Percentiles rank a stretch among this genome's conserved stretches.
Conservation (phyloP, 1,139 yeast species). For the Sugiyamaella xylanicola region DNA sequence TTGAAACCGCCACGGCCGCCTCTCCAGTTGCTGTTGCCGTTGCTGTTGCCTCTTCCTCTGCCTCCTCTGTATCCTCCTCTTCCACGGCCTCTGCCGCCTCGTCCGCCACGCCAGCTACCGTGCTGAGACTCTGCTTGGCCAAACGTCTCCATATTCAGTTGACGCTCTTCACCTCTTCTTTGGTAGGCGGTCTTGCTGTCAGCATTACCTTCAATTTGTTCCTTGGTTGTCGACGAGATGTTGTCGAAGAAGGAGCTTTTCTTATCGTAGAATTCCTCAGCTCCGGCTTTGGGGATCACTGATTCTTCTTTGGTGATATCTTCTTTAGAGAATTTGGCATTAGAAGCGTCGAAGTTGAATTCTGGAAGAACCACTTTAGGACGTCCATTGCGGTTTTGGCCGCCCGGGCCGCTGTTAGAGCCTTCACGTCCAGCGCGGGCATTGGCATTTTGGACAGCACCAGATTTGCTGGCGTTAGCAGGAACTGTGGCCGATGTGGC, state of each 20-base stretch:
- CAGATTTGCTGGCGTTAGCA: not conserved
- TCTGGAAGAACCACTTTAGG: conserved; percentile 45
- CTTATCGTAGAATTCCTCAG: conserved; percentile 57
- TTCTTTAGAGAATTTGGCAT: conserved; percentile 58
- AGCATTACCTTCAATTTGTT: conserved; percentile 40
- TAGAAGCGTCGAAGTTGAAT: conserved; percentile 68
- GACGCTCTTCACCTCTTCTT: conserved; percentile 66
- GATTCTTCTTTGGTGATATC: conserved; percentile 33
- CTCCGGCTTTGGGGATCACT: conserved; percentile 28
- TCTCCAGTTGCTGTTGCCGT: conserved; percentile 12
- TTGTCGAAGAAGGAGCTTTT: conserved; percentile 80
- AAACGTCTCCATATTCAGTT: conserved; percentile 65
- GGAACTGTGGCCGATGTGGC: too few relatives aligned
- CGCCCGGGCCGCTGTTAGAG: not conserved
- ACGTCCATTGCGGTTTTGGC: conserved; percentile 22
- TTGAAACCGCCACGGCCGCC: conserved; percentile 34
- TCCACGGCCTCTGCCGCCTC: conserved; percentile 42
- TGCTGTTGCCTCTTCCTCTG: conserved; percentile 34
- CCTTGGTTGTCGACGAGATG: conserved; percentile 59
- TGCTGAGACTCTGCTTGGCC: conserved; percentile 53
- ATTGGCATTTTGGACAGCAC: conserved; percentile 24
- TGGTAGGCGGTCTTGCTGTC: conserved; percentile 42
- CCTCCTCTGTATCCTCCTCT: conserved; percentile 37
- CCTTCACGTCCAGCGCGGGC: conserved; percentile 27
- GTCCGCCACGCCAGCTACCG: conserved; percentile 33